A percentile compares a stretch with the other conserved stretches of the same genome.
phyloP scores from a whole-genome alignment of 768 basidiomycete genomes.

The Boletus rex-veris region DNA sequence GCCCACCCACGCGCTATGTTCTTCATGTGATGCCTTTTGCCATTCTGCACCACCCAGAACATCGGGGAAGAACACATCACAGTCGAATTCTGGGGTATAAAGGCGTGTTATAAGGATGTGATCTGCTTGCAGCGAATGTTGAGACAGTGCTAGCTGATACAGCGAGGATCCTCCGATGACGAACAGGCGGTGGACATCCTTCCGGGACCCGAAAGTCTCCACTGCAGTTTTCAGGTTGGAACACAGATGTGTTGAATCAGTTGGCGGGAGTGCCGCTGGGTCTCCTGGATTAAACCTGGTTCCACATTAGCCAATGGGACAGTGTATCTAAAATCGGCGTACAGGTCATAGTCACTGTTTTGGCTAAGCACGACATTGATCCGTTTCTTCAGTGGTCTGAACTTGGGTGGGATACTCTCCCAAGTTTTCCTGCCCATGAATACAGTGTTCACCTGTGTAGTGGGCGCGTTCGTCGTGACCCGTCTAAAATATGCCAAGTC shows the following conservation, averaged over 20 bases:
- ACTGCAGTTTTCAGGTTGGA: constrained; percentile 20
- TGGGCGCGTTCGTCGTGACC: constrained; percentile 61
- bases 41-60: constrained; percentile 53
- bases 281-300: constrained; percentile 12
- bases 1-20: constrained; percentile 73
- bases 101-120: constrained; percentile 88
- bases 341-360: constrained; percentile 60
- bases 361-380: constrained; percentile 76
- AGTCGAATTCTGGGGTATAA: constrained; percentile 70
- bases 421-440: constrained; percentile 97
- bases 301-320: constrained; percentile 4
- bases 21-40: constrained; percentile 56
- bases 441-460: constrained; percentile 63
- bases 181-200: constrained; percentile 57
- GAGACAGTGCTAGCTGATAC: constrained; percentile 62
- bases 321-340: constrained; percentile 25
- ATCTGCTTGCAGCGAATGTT: constrained; percentile 50
- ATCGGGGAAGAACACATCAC: constrained; percentile 85
- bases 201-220: constrained; percentile 6
- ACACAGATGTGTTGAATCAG: constrained; percentile 31
- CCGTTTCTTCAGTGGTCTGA: constrained; percentile 74
- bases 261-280: not conserved
- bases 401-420: constrained; percentile 90
- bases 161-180: constrained; percentile 91
- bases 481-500: constrained; percentile 94